phyloP scores from a whole-genome alignment of 192 early-diverging fungal species.

The Chytriomyces hyalinus region DNA sequence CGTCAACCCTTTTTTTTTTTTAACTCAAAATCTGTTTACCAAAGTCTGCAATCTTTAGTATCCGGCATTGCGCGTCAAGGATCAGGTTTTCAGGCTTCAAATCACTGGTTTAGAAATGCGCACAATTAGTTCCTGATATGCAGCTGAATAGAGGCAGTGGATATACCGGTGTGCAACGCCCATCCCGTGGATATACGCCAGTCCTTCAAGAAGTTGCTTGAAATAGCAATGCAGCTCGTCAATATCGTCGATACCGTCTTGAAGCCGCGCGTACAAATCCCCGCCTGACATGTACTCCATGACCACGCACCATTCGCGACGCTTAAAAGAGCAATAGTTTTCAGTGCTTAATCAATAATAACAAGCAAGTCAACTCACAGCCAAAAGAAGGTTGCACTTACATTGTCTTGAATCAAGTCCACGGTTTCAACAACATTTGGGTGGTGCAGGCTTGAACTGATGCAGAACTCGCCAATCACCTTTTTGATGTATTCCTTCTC shows the following conservation, averaged over 20 bases:
- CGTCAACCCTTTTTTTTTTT: not conserved
- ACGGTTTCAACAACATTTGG: slow-evolving; percentile 91
- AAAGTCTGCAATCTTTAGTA: slow-evolving; percentile 65
- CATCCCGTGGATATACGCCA: slow-evolving; percentile 58
- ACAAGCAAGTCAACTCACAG: slow-evolving; percentile 11
- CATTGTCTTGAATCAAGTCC: slow-evolving; percentile 91
- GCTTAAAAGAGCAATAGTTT: slow-evolving; percentile 18
- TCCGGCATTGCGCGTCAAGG: slow-evolving; percentile 48
- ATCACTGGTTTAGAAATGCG: slow-evolving; percentile 35
- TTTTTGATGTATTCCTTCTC: slow-evolving; percentile 95
- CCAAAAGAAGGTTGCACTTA: slow-evolving; percentile 16
- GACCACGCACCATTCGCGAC: slow-evolving; percentile 54
- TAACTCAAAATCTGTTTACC: slow-evolving; percentile 35
- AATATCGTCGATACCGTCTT: slow-evolving; percentile 33
- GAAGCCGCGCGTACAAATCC: slow-evolving; percentile 52
- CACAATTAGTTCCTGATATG: not conserved
- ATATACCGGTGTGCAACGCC: slow-evolving; percentile 56
- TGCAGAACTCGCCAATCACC: slow-evolving; percentile 94
- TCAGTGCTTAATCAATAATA: not conserved
- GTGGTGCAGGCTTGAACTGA: slow-evolving; percentile 88
- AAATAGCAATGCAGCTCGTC: slow-evolving; percentile 60
- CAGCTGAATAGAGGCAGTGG: not conserved
- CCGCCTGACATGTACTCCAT: slow-evolving; percentile 67
- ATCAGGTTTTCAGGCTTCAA: slow-evolving; percentile 64
- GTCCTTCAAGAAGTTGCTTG: slow-evolving; percentile 57